Percentiles rank a stretch among this genome's conserved stretches.
Evolutionary conservation across 768 basidiomycete species (phyloP).

Genomic region (Mycena rebaudengoi): DNA sequence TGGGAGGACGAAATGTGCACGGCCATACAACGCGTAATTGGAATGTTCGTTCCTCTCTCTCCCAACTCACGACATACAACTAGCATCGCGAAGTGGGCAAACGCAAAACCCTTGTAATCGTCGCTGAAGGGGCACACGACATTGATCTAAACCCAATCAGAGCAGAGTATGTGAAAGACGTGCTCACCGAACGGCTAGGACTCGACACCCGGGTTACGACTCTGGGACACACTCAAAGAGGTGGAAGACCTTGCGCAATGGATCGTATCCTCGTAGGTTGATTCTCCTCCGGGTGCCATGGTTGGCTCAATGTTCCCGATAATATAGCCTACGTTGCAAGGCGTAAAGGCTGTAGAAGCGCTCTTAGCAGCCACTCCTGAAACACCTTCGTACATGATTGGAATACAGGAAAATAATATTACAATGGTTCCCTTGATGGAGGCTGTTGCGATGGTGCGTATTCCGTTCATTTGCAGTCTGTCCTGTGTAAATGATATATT

Average conservation of each 20-base stretch:
- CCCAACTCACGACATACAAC: constrained; percentile 39
- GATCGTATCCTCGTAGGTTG: constrained; percentile 88
- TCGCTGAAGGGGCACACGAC: constrained; percentile 96
- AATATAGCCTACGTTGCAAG: constrained; percentile 91
- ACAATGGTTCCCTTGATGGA: constrained; percentile 91
- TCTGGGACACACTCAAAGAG: constrained; percentile 95
- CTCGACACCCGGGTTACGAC: constrained; percentile 97
- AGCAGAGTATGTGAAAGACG: constrained; percentile 89
- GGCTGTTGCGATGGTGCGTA: constrained; percentile 83
- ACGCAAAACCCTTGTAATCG: constrained; percentile 97
- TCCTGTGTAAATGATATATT: constrained; percentile 9
- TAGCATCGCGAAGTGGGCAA: constrained; percentile 94
- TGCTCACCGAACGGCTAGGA: constrained; percentile 85
- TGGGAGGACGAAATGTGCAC: constrained; percentile 96
- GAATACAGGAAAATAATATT: constrained; percentile 94
- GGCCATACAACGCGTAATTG: constrained; percentile 76
- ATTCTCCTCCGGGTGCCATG: not conserved
- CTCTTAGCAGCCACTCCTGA: constrained; percentile 86
- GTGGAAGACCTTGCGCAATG: constrained; percentile 91
- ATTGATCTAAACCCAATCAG: constrained; percentile 89
- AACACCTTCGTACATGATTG: constrained; percentile 98
- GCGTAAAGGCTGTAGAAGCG: constrained; percentile 90
- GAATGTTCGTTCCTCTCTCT: not conserved
- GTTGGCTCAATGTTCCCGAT: not conserved
- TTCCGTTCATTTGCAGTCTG: not conserved